Conservation (phyloP, 345 rosid species). For the Adansonia digitata region DNA sequence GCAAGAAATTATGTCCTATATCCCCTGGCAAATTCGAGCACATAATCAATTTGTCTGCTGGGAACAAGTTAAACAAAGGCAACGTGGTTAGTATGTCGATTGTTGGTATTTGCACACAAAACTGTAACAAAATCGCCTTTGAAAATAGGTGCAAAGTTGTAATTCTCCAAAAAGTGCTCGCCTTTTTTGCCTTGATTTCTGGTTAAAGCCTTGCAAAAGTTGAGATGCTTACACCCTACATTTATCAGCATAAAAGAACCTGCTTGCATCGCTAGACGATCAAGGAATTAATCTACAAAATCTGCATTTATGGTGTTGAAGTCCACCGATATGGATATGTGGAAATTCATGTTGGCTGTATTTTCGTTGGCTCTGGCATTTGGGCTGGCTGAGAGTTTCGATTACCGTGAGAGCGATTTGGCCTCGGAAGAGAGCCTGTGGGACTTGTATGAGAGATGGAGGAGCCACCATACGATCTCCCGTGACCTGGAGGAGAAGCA, state of each 20-base stretch:
- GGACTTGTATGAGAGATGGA: slow-evolving; percentile 46
- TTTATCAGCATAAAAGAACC: background rate
- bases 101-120: background rate
- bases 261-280: background rate
- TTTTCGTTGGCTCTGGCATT: slow-evolving; percentile 25
- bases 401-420: slow-evolving; percentile 35
- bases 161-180: background rate
- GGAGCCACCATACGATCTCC: slow-evolving; percentile 39
- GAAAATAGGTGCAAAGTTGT: background rate
- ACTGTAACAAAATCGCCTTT: background rate
- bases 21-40: background rate
- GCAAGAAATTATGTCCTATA: slow-evolving; percentile 9
- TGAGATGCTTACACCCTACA: background rate
- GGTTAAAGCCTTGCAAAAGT: slow-evolving; percentile 15
- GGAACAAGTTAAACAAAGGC: slow-evolving; percentile 8
- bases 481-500: slow-evolving; percentile 30
- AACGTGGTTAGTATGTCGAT: slow-evolving; percentile 22
- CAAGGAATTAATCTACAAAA: background rate
- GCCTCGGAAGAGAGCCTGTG: slow-evolving; percentile 33
- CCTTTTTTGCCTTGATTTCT: slow-evolving; percentile 18
- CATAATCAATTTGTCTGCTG: slow-evolving; percentile 13
- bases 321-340: background rate
- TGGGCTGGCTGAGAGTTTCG: slow-evolving; percentile 23
- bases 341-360: slow-evolving; percentile 15
- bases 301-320: background rate